phyloP scores from a whole-genome alignment of 148 eudicot genomes.

The Linanthus parryae region DNA sequence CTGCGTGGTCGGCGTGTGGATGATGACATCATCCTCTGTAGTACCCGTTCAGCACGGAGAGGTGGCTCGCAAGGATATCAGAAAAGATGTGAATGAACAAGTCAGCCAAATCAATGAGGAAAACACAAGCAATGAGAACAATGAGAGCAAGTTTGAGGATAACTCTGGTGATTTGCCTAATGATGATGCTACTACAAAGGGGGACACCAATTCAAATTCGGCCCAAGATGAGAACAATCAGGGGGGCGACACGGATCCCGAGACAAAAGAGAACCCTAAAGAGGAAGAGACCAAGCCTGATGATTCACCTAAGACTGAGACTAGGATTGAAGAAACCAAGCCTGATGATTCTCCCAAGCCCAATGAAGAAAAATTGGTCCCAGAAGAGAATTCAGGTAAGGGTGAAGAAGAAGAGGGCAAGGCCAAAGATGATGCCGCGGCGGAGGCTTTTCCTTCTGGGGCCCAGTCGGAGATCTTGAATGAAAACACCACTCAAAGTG shows the following conservation, averaged over 20 bases:
- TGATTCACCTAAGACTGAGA: no score
- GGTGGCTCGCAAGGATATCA: slow-evolving; percentile 36
- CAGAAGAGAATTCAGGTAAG: slow-evolving; percentile 17
- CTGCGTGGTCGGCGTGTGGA: slow-evolving; percentile 80
- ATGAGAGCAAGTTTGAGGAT: slow-evolving; percentile 51
- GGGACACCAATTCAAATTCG: slow-evolving; percentile 29
- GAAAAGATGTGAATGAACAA: slow-evolving; percentile 37
- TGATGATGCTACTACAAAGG: slow-evolving; percentile 71
- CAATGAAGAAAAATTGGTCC: slow-evolving; percentile 18
- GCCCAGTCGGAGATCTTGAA: slow-evolving; percentile 29
- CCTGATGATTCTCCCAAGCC: no score
- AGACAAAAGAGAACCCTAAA: no score
- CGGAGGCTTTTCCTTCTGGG: slow-evolving; percentile 16
- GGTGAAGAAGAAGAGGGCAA: slow-evolving; percentile 22
- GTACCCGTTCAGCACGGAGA: slow-evolving; percentile 48
- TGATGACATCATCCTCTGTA: slow-evolving; percentile 62
- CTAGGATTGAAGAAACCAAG: no score
- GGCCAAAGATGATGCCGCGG: slow-evolving; percentile 6
- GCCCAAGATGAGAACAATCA: slow-evolving; percentile 28
- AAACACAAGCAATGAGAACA: slow-evolving; percentile 8
- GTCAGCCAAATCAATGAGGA: slow-evolving; percentile 21
- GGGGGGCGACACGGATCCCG: no score
- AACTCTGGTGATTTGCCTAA: slow-evolving; percentile 67
- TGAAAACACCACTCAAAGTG: slow-evolving; percentile 27
- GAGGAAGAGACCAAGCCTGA: no score